These are phyloP conservation scores for Collybiopsis confluens DNA, from an alignment of 768 basidiomycete species.

Conservation along the genomic window DNA sequence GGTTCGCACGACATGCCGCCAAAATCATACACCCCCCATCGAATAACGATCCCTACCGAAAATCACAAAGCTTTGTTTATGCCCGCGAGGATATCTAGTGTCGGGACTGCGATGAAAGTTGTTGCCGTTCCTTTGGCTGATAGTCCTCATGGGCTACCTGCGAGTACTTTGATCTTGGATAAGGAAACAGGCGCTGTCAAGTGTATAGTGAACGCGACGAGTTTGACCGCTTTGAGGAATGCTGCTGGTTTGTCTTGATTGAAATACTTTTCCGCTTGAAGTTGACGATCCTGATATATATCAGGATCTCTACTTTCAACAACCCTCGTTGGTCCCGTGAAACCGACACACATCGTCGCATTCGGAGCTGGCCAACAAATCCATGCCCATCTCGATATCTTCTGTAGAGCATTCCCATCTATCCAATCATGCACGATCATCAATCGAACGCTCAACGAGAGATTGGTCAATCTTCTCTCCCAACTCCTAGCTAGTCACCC, in stretches of 20 bases:
- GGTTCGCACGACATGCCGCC: conserved; percentile 13
- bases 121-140: conserved; percentile 62
- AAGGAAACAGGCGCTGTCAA: conserved; percentile 64
- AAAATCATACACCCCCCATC: conserved; percentile 46
- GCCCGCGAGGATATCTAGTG: conserved; percentile 59
- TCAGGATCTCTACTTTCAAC: conserved; percentile 69
- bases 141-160: conserved; percentile 61
- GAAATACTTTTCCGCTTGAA: background rate
- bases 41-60: conserved; percentile 48
- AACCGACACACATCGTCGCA: conserved; percentile 46
- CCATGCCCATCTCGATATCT: conserved; percentile 58
- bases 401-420: conserved; percentile 52
- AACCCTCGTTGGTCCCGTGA: conserved; percentile 38
- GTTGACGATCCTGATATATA: background rate
- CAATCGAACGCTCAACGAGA: conserved; percentile 52
- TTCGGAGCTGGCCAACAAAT: conserved; percentile 78
- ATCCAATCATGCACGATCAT: conserved; percentile 54
- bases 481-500: conserved; percentile 1
- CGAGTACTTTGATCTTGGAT: conserved; percentile 71
- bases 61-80: conserved; percentile 73
- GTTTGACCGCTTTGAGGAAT: conserved; percentile 76
- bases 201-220: conserved; percentile 74
- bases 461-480: conserved; percentile 39
- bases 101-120: conserved; percentile 74
- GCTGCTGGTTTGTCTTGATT: conserved; percentile 55